Conservation (phyloP, 148 eudicot genomes). For the Rhododendron ovatum region DNA sequence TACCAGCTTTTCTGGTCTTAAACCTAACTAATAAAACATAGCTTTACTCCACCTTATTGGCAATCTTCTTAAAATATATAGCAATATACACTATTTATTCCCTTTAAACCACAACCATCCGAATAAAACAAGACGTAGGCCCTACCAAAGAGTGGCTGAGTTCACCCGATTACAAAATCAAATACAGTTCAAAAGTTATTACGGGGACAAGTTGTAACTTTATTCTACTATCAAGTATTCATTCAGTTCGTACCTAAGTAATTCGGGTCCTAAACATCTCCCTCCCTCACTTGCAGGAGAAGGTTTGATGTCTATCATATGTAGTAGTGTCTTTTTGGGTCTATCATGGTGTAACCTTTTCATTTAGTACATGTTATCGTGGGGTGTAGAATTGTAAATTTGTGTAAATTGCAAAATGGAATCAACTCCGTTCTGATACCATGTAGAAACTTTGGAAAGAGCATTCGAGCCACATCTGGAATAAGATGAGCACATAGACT, state of each 20-base stretch:
- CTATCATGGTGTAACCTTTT: too few relatives aligned
- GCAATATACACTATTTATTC: not conserved
- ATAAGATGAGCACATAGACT: conserved; percentile 44
- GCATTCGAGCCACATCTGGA: conserved; percentile 47
- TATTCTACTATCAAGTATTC: too few relatives aligned
- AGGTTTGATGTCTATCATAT: not conserved
- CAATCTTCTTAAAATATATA: not conserved
- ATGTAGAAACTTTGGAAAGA: conserved; percentile 37
- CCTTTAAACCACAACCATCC: not conserved
- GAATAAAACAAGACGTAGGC: not conserved
- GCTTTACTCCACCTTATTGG: not conserved
- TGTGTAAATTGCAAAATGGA: not conserved
- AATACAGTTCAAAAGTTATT: not conserved
- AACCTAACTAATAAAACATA: not conserved
- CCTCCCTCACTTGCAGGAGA: not conserved
- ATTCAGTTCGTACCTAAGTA: not conserved
- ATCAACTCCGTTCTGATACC: not conserved
- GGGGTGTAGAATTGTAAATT: too few relatives aligned
- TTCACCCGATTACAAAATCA: not conserved
- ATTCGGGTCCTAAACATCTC: not conserved
- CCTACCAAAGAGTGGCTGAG: not conserved
- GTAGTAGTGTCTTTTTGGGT: not conserved
- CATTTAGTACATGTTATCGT: too few relatives aligned
- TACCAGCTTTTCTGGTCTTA: not conserved
- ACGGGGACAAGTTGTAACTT: not conserved